Conservation (phyloP, 1,284 basidiomycete species). For the Moesziomyces globuligerus region DNA sequence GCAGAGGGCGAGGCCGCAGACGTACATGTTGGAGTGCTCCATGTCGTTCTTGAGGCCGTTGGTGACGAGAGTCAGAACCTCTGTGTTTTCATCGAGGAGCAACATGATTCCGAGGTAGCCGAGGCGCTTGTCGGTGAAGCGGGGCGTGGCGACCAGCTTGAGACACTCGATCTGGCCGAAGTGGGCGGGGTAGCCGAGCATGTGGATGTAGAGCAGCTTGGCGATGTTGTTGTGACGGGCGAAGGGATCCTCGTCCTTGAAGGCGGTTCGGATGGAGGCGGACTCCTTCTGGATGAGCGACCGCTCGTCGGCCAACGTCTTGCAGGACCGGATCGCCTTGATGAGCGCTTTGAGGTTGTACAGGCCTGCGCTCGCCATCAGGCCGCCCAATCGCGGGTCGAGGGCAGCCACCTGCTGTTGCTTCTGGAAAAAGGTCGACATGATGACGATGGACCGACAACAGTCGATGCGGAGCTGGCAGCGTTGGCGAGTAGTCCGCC, state of each 20-base stretch:
- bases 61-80: constrained; percentile 95
- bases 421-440: constrained; percentile 67
- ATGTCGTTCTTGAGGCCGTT: constrained; percentile 99
- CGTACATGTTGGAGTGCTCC: constrained; percentile 99
- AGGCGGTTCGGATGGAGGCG: constrained; percentile 94
- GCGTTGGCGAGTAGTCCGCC: neutral
- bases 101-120: constrained; percentile 99
- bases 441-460: constrained; percentile 12
- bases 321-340: constrained; percentile 69
- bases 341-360: constrained; percentile 69
- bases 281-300: constrained; percentile 98
- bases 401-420: constrained; percentile 67
- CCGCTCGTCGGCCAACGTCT: constrained; percentile 98
- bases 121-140: constrained; percentile 95
- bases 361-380: constrained; percentile 65
- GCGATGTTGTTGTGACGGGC: constrained; percentile 96
- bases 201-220: constrained; percentile 98
- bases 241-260: constrained; percentile 85
- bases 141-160: constrained; percentile 96
- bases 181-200: constrained; percentile 98
- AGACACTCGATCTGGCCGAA: constrained; percentile 99
- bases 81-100: constrained; percentile 95
- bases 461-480: neutral
- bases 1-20: constrained; percentile 94
- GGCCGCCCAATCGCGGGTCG: constrained; percentile 65